Conservation (phyloP, 495 filamentous ascomycete genomes). For the Lophiotrema nucula region DNA sequence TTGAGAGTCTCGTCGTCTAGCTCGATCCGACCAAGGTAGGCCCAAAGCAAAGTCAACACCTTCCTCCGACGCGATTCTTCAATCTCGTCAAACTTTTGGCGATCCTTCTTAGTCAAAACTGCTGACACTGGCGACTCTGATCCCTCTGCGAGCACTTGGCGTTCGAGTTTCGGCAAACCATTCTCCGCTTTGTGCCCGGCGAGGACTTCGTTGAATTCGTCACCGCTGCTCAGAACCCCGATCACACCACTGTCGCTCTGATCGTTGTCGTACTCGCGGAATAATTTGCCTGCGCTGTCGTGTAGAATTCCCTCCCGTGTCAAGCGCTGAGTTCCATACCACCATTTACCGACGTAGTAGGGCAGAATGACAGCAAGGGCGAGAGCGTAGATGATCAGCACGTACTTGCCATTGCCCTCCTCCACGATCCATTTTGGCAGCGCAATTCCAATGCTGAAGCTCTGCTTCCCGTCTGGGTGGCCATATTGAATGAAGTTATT, state of each 20-base stretch:
- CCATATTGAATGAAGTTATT: constrained; percentile 96
- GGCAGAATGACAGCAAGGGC: constrained; percentile 86
- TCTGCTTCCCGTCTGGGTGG: constrained; percentile 96
- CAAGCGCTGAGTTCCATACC: constrained; percentile 90
- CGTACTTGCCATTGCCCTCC: constrained; percentile 93
- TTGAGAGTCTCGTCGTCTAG: constrained; percentile 69
- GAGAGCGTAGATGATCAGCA: constrained; percentile 81
- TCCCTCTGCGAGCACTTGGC: constrained; percentile 64
- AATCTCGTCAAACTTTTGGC: constrained; percentile 63
- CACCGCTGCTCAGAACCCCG: constrained; percentile 73
- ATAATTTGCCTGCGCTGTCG: constrained; percentile 88
- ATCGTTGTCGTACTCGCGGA: constrained; percentile 83
- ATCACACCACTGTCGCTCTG: constrained; percentile 78
- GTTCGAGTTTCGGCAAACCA: constrained; percentile 77
- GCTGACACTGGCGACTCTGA: constrained; percentile 48
- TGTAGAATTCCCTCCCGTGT: constrained; percentile 90
- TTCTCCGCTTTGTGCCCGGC: constrained; percentile 71
- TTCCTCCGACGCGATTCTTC: constrained; percentile 75
- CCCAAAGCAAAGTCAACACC: constrained; percentile 88
- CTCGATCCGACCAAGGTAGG: constrained; percentile 84
- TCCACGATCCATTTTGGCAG: constrained; percentile 89
- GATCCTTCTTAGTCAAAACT: constrained; percentile 67
- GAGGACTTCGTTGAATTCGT: constrained; percentile 73
- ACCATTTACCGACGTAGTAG: constrained; percentile 94
- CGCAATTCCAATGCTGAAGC: constrained; percentile 95